Conservation (phyloP, 2,329 filamentous ascomycete species). For the Clonostachys sp. region DNA sequence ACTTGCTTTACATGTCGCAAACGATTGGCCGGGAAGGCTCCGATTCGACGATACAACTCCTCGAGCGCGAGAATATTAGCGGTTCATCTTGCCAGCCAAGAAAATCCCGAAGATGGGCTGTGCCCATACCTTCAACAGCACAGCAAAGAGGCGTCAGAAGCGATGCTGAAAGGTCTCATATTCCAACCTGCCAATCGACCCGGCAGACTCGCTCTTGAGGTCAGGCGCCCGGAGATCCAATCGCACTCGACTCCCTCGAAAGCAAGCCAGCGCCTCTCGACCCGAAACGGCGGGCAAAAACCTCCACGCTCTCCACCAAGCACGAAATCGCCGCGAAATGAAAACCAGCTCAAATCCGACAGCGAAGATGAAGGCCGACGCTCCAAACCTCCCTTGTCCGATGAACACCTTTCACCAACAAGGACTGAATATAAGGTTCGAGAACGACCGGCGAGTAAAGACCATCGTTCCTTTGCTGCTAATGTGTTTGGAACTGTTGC, state of each 20-base stretch:
- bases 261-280: too few relatives aligned
- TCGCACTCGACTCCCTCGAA: too few relatives aligned
- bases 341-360: too few relatives aligned
- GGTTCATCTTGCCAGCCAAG: conserved; percentile 73
- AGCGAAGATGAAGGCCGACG: too few relatives aligned
- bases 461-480: conserved; percentile 56
- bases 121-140: conserved; percentile 49
- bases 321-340: too few relatives aligned
- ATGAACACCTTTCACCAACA: not conserved
- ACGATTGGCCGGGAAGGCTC: conserved; percentile 59
- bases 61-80: conserved; percentile 80
- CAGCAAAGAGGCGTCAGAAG: conserved; percentile 36
- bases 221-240: too few relatives aligned
- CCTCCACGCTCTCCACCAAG: too few relatives aligned
- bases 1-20: conserved; percentile 79
- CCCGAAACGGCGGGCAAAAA: too few relatives aligned
- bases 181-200: conserved; percentile 19
- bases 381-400: too few relatives aligned
- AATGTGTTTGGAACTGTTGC: conserved; percentile 62
- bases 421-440: not conserved
- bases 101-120: conserved; percentile 67
- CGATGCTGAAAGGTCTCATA: conserved; percentile 36
- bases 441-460: conserved; percentile 33
- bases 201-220: too few relatives aligned
- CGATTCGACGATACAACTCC: conserved; percentile 73